Evolutionary conservation across 768 basidiomycete species (phyloP), one percentile per base, ranked within the genome.

Genomic region (Terana coerulea): DNA sequence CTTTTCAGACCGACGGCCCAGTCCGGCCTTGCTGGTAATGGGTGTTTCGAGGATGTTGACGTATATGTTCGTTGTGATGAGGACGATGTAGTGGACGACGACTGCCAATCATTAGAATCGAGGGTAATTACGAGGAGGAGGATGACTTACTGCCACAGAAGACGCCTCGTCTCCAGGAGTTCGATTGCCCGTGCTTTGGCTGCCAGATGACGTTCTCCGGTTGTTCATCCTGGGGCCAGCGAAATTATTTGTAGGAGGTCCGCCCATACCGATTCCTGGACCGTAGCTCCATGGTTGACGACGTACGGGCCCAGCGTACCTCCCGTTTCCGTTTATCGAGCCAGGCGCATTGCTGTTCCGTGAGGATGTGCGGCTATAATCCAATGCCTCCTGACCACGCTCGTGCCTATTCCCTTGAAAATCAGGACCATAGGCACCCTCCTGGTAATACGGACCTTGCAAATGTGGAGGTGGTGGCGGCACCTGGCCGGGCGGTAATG

Each of bases 1-100:
- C 80, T 64, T n/a, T 86, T 89, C 29, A 92, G 73, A 14, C 88
- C 88, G 3, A 92, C 87, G 15, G 91, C 90, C 91, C 91, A 93
- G 64, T 93, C 91, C 34, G 91, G 91, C 51, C 91, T 77, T 2
- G 88, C 72, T 3, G 91, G 91, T 33, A 93, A 75, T 12, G 90
- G 91, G 51, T 84, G 82, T 56, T 69, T 90, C 75, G 85, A 87
- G 3, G 88, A 88, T 5, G 85, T 80, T 29, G 88, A 89, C 1
- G 86, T 87, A 57, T 79, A 88, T 5, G 87, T 88, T 56, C 81
- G 78, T 33, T 85, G 78, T 33, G 90, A 91, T 1, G 88, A 89
- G 0, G 88, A 90, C 5, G 91, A 90, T 1, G 83, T 83, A 11
- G 81, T 80, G 5, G 85, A 86, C 40, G 88, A 89, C 26, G 87